Base-by-base conservation (phyloP, 305 asterid genomes). In the Fraxinus latifolia region DNA sequence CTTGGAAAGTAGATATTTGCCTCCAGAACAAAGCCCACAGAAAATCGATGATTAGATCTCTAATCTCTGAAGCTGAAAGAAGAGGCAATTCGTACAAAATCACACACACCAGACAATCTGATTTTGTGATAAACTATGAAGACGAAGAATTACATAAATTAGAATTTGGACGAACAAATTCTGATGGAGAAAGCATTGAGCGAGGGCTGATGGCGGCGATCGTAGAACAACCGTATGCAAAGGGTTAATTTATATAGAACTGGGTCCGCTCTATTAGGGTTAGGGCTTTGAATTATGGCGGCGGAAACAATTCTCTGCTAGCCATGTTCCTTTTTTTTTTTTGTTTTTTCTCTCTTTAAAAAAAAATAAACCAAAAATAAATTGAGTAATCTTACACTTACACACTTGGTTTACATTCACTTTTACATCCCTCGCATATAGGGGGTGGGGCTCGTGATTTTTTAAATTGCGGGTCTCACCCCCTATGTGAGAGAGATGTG, bases 1-100 rank as follows among this genome's bases (percentile, higher is more conserved):
- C 78, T 72, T 23, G 73, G 79, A 77, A 17, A 80, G 67, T 62
- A 1, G 4, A 77, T 91, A 6, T 90, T 29, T 81, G 93, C 94
- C 93, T 78, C 93, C 93, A 91, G 94, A 91, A 89, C 91, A 91
- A 87, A 77, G 94, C 93, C 50, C 84, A 79, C 90, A 91, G 87
- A 89, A 86, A 87, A 87, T 84, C 85, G 92, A 91, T 84, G 87
- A 74, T 80, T 60, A 70, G 89, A 91, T 89, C 91, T 84, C 86
- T 23, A 23, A 68, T 78, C 85, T 87, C 87, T 85, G 91, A 34
- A 87, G 92, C 93, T 81, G 93, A 90, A 91, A 90, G 91, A 90
- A 91, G 94, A 87, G 94, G 94, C 93, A 82, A 12, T 37, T 60
- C 1, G 17, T 7, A 62, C 21, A 14, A 12, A 44, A 44, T 12